Conservation (phyloP, 495 filamentous ascomycete genomes). For the Delitschia confertaspora region DNA sequence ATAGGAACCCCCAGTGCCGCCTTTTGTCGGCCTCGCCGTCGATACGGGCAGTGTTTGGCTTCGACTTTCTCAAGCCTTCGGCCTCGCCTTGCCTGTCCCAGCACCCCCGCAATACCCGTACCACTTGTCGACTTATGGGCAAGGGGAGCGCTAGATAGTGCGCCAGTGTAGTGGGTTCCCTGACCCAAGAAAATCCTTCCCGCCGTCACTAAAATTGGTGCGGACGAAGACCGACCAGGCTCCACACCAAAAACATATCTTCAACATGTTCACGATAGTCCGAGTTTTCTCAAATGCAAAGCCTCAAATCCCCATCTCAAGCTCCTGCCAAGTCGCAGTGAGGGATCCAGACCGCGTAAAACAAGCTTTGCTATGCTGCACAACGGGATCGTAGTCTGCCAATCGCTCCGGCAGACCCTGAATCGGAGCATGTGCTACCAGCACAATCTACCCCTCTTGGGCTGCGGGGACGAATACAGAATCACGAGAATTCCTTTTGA, state of each 20-base stretch:
- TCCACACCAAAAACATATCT: too few species aligned
- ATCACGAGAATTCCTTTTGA: neutral
- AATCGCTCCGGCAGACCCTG: too few species aligned
- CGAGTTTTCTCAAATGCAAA: too few species aligned
- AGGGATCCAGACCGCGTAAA: conserved; percentile 5
- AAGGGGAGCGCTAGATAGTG: neutral
- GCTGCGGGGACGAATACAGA: neutral
- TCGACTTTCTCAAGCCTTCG: conserved; percentile 9
- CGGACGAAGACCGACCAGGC: neutral
- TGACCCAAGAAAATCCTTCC: neutral
- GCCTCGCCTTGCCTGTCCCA: conserved; percentile 10
- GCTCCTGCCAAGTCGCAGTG: neutral
- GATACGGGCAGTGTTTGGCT: neutral
- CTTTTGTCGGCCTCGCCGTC: conserved; percentile 12
- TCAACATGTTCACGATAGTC: too few species aligned
- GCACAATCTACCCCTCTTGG: conserved; percentile 1
- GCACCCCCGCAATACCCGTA: conserved; percentile 3
- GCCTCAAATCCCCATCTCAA: neutral
- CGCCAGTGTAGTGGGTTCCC: conserved; percentile 7
- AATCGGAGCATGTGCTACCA: conserved; percentile 8
- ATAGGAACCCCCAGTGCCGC: neutral
- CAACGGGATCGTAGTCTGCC: too few species aligned
- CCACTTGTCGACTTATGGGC: neutral
- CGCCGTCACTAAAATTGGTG: neutral
- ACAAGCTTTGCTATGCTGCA: too few species aligned